These are phyloP conservation scores for Neurospora tetraspora DNA, from an alignment of 495 filamentous ascomycete genomes.

Conservation along the genomic window DNA sequence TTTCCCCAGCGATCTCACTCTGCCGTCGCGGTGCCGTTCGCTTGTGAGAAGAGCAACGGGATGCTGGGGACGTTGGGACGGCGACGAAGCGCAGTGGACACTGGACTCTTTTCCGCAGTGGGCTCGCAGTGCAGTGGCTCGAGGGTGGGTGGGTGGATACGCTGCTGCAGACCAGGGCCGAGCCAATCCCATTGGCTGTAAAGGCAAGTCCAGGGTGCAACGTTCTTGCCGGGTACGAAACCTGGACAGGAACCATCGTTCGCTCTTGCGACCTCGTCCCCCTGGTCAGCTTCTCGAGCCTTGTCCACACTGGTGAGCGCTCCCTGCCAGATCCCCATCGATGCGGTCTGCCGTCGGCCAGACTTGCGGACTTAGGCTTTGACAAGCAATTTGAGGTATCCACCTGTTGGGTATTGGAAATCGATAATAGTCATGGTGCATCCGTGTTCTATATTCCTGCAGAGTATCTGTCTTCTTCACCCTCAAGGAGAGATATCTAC, in stretches of 20 bases:
- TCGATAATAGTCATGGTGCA: neutral
- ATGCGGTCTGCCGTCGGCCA: neutral
- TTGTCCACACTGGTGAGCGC: neutral
- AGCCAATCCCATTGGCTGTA: neutral
- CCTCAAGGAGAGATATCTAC: neutral
- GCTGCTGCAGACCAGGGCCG: neutral
- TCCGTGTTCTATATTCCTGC: neutral
- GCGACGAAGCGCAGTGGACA: neutral
- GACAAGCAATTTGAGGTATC: neutral
- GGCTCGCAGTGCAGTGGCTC: neutral
- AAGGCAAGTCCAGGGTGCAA: neutral
- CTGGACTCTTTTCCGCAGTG: neutral
- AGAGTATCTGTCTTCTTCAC: neutral
- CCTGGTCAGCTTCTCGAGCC: neutral
- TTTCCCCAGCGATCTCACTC: neutral
- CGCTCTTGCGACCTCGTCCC: neutral
- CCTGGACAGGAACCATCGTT: neutral
- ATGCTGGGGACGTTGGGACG: neutral
- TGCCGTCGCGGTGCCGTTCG: neutral
- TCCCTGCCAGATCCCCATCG: neutral
- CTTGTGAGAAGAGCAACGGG: neutral
- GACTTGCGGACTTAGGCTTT: neutral
- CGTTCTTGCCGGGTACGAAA: neutral
- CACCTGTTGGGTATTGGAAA: neutral
- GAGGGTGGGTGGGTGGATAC: neutral